Base-by-base conservation (phyloP, 148 eudicot species). In the Vaccinium darrowii region DNA sequence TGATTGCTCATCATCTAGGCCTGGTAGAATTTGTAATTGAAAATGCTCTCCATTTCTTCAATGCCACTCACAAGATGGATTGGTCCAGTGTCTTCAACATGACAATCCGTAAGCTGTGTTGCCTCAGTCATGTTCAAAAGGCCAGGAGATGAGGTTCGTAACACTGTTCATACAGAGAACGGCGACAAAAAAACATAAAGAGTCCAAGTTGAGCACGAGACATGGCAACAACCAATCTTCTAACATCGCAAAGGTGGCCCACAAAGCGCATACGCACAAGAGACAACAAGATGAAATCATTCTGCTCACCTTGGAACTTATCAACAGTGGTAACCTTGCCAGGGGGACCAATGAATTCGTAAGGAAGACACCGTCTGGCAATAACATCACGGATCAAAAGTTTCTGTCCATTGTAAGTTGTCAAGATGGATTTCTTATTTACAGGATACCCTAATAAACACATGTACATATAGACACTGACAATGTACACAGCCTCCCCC, bases 251-350 rank as follows among this genome's bases (percentile, higher is more conserved):
- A 86, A 96, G 92, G 85, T 96, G 99, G 77, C 99, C 99, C 85
- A 96, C 99, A 88, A 95, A 93, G 54, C 98, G 98, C 65, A 97
- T 93, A 50, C 98, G 97, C 78, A 96, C 99, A 87, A 96, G 97
- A 15, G 99, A 96, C 71, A 96, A 76, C 74, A 96, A 86, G 85
- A 96, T 94, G 67, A 92, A 92, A 87, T 96, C 98, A 90, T 96
- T 96, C 69, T 95, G 99, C 85, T 96, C 98, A 88, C 99, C 99
- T 89, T 96, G 99, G 91, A 96, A 96, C 90, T 96, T 96, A 88
- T 96, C 99, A 80, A 95, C 99, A 77, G 99, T 96, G 73, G 99
- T 50, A 60, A 96, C 97, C 99, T 96, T 30, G 33, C 33, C 33
- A 30, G 33, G 33, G 33, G 33, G 33, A 30, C 33, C 33, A 30